Percentiles rank a stretch among this genome's conserved stretches.
Evolutionary conservation across 257 asterid species (phyloP).

Genomic region (Solanum stenotomum): DNA sequence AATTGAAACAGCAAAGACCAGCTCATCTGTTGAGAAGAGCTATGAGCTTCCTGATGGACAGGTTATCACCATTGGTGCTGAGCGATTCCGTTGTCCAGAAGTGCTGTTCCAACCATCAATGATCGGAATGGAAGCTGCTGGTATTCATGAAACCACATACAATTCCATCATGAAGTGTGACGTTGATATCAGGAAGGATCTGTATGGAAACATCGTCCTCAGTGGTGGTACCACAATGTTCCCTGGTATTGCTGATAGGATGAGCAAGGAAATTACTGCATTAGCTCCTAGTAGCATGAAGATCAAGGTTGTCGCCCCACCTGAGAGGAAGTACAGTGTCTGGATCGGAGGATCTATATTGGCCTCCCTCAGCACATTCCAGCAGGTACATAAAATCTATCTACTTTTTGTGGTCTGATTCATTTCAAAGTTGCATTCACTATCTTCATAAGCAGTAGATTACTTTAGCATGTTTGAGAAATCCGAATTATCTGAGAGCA

Average conservation of each 20-base stretch:
- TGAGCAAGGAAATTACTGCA: conserved; percentile 10
- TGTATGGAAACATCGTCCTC: conserved; percentile 20
- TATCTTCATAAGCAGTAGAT: not conserved
- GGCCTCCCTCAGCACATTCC: conserved; percentile 12
- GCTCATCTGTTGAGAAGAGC: conserved; percentile 26
- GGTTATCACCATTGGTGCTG: conserved; percentile 24
- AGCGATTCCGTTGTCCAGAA: conserved; percentile 34
- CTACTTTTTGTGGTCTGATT: not conserved
- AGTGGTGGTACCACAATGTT: conserved; percentile 27
- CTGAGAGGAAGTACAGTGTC: conserved; percentile 11
- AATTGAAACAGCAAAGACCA: conserved; percentile 21
- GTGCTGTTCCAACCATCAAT: conserved; percentile 32
- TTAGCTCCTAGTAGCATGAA: conserved; percentile 13
- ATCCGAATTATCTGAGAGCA: not conserved
- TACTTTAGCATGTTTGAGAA: not conserved
- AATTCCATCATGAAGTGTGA: conserved; percentile 29
- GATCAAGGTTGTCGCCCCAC: conserved; percentile 11
- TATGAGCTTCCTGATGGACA: conserved; percentile 21
- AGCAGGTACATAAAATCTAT: not conserved
- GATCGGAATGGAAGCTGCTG: conserved; percentile 29
- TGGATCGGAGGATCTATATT: conserved; percentile 11
- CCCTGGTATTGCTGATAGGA: conserved; percentile 14
- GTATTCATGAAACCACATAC: conserved; percentile 25
- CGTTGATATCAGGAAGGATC: conserved; percentile 26
- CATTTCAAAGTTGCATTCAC: not conserved